These are phyloP conservation scores for Triticum dicoccoides DNA, from an alignment of 176 grass and related monocot species.

Conservation along the genomic window DNA sequence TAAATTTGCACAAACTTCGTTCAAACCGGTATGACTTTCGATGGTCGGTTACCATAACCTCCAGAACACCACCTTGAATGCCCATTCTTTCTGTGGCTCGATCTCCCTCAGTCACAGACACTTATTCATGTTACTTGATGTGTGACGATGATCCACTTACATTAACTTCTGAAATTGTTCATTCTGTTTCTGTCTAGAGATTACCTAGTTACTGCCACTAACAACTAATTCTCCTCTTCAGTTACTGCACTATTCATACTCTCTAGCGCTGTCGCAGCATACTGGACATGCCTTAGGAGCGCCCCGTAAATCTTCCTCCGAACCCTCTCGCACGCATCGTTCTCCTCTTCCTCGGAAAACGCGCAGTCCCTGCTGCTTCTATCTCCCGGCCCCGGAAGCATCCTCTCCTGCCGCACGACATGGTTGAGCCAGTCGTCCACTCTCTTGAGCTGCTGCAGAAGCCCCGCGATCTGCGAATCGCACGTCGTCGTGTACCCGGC, in stretches of 20 bases:
- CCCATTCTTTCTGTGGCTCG: background rate
- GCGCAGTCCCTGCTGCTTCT: conserved; percentile 42
- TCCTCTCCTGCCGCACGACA: conserved; percentile 40
- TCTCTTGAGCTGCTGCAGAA: conserved; percentile 81
- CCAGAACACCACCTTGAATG: background rate
- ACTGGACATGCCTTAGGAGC: conserved; percentile 69
- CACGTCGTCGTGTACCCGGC: background rate
- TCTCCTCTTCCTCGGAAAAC: conserved; percentile 68
- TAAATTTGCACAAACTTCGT: background rate
- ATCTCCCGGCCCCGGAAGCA: conserved; percentile 8
- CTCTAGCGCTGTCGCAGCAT: conserved; percentile 62
- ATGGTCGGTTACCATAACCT: background rate
- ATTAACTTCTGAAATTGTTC: background rate
- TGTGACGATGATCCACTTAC: background rate
- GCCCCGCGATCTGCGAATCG: conserved; percentile 45
- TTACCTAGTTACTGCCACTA: background rate
- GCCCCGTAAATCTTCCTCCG: conserved; percentile 74
- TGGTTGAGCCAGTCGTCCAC: conserved; percentile 86
- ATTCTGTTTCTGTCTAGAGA: background rate
- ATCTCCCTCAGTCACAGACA: background rate
- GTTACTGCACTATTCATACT: conserved; percentile 37
- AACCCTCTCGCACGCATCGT: conserved; percentile 65
- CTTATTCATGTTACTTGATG: conserved; percentile 1
- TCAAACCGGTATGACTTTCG: background rate
- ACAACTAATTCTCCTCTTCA: conserved; percentile 51